Conservation (phyloP, 2,329 filamentous ascomycete genomes). For the Drechslerella dactyloides region DNA sequence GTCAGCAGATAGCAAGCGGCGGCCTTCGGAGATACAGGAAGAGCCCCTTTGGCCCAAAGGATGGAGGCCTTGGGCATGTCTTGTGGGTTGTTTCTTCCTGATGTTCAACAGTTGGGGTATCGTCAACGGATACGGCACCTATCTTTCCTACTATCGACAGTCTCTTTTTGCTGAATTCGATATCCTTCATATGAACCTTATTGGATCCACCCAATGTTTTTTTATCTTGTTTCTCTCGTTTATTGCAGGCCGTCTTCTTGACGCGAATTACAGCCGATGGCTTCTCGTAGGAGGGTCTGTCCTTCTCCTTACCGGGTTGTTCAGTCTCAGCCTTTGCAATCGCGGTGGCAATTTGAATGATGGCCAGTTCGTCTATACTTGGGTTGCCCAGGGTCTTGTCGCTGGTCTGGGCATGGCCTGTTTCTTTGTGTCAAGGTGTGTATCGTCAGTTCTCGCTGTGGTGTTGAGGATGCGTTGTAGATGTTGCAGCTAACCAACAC, state of each 20-base stretch:
- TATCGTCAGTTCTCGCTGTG: not conserved
- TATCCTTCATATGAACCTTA: slow-evolving; percentile 41
- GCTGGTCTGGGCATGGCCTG: slow-evolving; percentile 44
- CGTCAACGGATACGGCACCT: slow-evolving; percentile 47
- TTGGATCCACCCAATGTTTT: slow-evolving; percentile 45
- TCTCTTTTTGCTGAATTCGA: slow-evolving; percentile 23
- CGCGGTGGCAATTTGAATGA: slow-evolving; percentile 9
- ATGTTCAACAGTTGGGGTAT: slow-evolving; percentile 51
- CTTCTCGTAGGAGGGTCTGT: slow-evolving; percentile 30
- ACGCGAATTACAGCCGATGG: slow-evolving; percentile 44
- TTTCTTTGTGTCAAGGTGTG: slow-evolving; percentile 44
- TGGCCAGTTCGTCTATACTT: slow-evolving; percentile 25
- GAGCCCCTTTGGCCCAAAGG: slow-evolving; percentile 28
- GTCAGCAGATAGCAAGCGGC: slow-evolving; percentile 5
- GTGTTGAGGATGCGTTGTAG: slow-evolving; percentile 21
- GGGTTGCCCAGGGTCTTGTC: slow-evolving; percentile 34
- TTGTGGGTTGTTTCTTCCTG: slow-evolving; percentile 44
- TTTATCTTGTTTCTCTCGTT: slow-evolving; percentile 48
- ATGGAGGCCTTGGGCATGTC: slow-evolving; percentile 45
- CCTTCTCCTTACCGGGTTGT: slow-evolving; percentile 28
- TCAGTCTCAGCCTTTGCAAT: slow-evolving; percentile 37
- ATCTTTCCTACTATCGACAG: slow-evolving; percentile 36
- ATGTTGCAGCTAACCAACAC: slow-evolving; percentile 24
- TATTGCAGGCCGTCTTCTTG: slow-evolving; percentile 37
- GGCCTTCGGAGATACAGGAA: slow-evolving; percentile 9